These are phyloP conservation scores for Seiridium cupressi DNA, from an alignment of 2,329 filamentous ascomycete genomes.

Conservation along the genomic window DNA sequence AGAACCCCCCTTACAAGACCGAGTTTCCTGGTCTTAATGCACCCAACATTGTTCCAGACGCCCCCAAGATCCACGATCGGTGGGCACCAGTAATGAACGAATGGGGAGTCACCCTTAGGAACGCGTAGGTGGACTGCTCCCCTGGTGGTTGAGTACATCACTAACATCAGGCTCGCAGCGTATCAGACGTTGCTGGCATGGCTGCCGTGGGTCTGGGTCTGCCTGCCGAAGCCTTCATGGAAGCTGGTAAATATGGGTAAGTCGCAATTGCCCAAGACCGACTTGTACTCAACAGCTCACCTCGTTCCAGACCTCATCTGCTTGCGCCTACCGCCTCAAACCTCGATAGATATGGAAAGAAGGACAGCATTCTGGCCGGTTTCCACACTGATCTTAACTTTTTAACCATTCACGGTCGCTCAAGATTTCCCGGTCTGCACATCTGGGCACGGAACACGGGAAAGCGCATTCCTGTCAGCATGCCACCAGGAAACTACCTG, in stretches of 20 bases:
- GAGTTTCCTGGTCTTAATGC: constrained; percentile 56
- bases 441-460: constrained; percentile 65
- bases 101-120: constrained; percentile 61
- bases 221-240: constrained; percentile 49
- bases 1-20: constrained; percentile 51
- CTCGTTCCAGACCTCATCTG: constrained; percentile 49
- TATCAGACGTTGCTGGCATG: constrained; percentile 59
- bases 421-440: constrained; percentile 59
- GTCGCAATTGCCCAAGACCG: constrained; percentile 13
- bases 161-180: constrained; percentile 28
- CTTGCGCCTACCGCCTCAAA: constrained; percentile 61
- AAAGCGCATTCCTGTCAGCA: constrained; percentile 55
- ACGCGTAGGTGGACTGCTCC: constrained; percentile 42
- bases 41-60: constrained; percentile 52
- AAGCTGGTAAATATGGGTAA: constrained; percentile 55
- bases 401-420: constrained; percentile 63
- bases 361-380: constrained; percentile 59
- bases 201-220: constrained; percentile 55
- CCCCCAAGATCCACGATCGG: constrained; percentile 43
- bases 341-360: constrained; percentile 48
- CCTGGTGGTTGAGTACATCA: neutral
- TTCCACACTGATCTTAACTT: constrained; percentile 67
- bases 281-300: neutral
- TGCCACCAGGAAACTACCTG: constrained; percentile 55
- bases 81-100: constrained; percentile 55